Evolutionary conservation across 352 stramenopile species (phyloP), one percentile per base, ranked within the genome.

Genomic region (Aphanomyces invadans): DNA sequence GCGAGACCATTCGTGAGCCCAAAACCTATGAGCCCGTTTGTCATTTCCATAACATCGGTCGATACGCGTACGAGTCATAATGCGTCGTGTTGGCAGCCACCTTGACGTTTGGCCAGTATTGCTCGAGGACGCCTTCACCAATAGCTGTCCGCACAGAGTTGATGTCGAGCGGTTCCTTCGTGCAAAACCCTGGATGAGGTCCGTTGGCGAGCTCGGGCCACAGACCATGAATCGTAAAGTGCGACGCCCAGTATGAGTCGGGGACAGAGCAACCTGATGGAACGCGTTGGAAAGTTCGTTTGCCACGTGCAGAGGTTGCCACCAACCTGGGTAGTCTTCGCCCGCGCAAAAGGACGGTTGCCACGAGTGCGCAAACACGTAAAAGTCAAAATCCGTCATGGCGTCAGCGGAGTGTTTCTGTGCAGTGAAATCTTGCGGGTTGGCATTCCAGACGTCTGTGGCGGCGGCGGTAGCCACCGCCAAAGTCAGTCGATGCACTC

Each of bases 1-100:
- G 54, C 94, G 92, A 23, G 71, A 87, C 92, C 92, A 98, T 72
- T 98, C 92, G 72, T 98, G 92, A 62, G 85, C 78, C 91, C 91
- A 98, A 67, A 98, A 98, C 38, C 57, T 88, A 76, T 25, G 72
- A 74, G 76, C 88, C 95, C 72, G 60, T 71, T 70, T 4, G 17
- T 29, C 12, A 29, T 55, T 48, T 19, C 25, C 66, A 17, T 70
- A 71, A 78, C 56, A 54, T 46, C 64, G 70, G 23, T 81, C 79
- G 51, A 67, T n/a, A 69, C 66, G 54, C 70, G 73, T 63, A 77
- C 73, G 31, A 54, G 26, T 53, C 69, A 68, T 38, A 44, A 38
- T 26, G 57, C 74, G 17, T 23, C 44, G 39, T 81, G 70, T 70
- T 66, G 60, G 60, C 36, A 32, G 55, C 26, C 19, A 76, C 76